Evolutionary conservation across 805 yeast species (phyloP).

Genomic region (Candida tammaniensis): DNA sequence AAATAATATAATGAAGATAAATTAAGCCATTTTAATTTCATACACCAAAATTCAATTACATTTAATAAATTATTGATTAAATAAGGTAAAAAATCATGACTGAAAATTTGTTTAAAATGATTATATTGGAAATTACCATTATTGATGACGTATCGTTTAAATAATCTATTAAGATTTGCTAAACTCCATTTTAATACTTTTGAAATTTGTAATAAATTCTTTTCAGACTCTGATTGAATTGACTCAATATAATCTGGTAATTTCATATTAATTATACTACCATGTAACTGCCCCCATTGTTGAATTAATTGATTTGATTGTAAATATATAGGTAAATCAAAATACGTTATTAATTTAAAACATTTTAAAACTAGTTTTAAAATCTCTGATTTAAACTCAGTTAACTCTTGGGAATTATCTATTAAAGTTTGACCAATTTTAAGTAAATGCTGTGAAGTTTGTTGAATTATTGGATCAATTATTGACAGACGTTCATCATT

Average conservation of each 20-base stretch:
- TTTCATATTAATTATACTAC: slow-evolving; percentile 57
- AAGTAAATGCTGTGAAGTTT: slow-evolving; percentile 65
- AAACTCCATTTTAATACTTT: slow-evolving; percentile 75
- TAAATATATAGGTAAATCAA: slow-evolving; percentile 65
- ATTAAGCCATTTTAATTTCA: slow-evolving; percentile 64
- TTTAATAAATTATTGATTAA: slow-evolving; percentile 60
- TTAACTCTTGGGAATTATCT: slow-evolving; percentile 18
- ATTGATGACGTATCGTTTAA: slow-evolving; percentile 64
- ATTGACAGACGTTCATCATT: slow-evolving; percentile 42
- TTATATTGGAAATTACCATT: slow-evolving; percentile 51
- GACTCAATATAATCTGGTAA: slow-evolving; percentile 51
- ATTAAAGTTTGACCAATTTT: slow-evolving; percentile 57
- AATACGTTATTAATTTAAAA: slow-evolving; percentile 73
- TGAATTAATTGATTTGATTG: slow-evolving; percentile 48
- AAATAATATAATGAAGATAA: slow-evolving; percentile 62
- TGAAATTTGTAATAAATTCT: slow-evolving; percentile 66
- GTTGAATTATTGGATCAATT: slow-evolving; percentile 46
- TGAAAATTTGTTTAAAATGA: slow-evolving; percentile 57
- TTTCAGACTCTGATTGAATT: slow-evolving; percentile 44
- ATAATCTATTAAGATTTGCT: slow-evolving; percentile 70
- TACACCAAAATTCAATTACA: slow-evolving; percentile 74
- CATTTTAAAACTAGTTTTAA: slow-evolving; percentile 69
- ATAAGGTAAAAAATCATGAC: slow-evolving; percentile 66
- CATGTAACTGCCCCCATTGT: slow-evolving; percentile 78
- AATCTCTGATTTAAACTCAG: slow-evolving; percentile 60